Percentiles rank a stretch among this genome's conserved stretches.
These are phyloP conservation scores for Fistulifera pelliculosa DNA, from an alignment of 108 stramenopile species.

Conservation along the genomic window DNA sequence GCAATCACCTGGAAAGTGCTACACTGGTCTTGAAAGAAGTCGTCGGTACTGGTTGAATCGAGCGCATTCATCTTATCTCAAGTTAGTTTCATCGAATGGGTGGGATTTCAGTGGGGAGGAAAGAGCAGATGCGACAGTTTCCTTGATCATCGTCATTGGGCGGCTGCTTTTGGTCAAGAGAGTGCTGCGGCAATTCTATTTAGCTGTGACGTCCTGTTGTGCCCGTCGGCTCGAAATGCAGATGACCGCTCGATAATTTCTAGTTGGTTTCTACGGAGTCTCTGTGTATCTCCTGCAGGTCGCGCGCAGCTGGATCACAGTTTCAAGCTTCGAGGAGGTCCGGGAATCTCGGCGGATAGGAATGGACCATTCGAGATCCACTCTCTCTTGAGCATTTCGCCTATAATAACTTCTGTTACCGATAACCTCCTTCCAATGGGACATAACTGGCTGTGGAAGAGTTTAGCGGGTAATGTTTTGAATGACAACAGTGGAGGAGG, in stretches of 20 bases:
- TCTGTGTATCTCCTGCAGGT: conserved; percentile 22
- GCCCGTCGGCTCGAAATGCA: neutral
- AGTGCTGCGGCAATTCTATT: neutral
- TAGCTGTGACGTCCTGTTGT: conserved; percentile 1
- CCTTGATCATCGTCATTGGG: conserved; percentile 6
- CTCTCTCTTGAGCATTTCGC: conserved; percentile 23
- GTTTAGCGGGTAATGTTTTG: conserved; percentile 21
- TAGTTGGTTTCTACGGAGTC: conserved; percentile 30
- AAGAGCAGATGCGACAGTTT: neutral
- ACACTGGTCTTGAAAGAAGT: neutral
- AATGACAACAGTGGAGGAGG: conserved; percentile 14
- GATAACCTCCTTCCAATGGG: conserved; percentile 44
- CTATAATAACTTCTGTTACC: conserved; percentile 1
- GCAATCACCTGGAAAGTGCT: neutral
- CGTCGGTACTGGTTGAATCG: neutral
- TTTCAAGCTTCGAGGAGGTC: conserved; percentile 39
- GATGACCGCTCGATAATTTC: neutral
- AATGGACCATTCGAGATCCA: conserved; percentile 31
- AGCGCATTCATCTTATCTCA: conserved; percentile 1
- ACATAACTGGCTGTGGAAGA: conserved; percentile 71
- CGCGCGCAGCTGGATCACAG: conserved; percentile 53
- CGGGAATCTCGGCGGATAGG: conserved; percentile 27
- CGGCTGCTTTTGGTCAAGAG: conserved; percentile 1
- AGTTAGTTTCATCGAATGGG: neutral
- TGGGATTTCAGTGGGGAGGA: neutral